Conservation (phyloP, 1,284 basidiomycete genomes). For the Tylopilus sp. region DNA sequence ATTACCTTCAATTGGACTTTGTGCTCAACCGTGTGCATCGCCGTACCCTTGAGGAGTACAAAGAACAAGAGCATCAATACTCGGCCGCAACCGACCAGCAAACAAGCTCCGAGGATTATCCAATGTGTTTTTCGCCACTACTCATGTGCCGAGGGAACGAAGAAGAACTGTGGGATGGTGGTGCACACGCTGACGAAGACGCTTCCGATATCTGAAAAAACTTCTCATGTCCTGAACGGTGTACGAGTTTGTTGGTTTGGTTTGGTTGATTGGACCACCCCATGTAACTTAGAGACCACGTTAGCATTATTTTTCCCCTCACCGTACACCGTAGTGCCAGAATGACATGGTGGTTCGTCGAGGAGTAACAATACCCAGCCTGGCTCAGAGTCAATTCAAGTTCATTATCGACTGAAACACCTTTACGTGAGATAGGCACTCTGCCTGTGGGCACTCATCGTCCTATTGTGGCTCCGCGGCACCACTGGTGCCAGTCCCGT, state of each 20-base stretch:
- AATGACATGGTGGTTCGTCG: too few species aligned
- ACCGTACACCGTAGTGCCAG: background rate
- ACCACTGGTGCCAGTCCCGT: too few species aligned
- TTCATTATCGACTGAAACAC: too few species aligned
- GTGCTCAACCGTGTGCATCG: constrained; percentile 74
- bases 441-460: too few species aligned
- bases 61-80: constrained; percentile 23
- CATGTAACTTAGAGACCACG: constrained; percentile 20
- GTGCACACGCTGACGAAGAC: constrained; percentile 22
- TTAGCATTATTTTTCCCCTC: background rate
- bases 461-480: too few species aligned
- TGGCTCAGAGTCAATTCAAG: too few species aligned
- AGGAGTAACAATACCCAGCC: too few species aligned
- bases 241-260: constrained; percentile 25
- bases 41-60: constrained; percentile 48
- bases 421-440: too few species aligned
- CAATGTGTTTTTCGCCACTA: constrained; percentile 27
- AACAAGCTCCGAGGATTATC: constrained; percentile 26
- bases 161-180: constrained; percentile 24
- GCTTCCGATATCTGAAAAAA: constrained; percentile 19
- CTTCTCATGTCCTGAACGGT: constrained; percentile 13
- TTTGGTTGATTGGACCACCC: constrained; percentile 12
- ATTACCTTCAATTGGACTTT: constrained; percentile 81
- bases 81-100: constrained; percentile 10
- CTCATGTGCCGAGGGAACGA: constrained; percentile 7